These are phyloP conservation scores for Gossypium laxum DNA, from an alignment of 441 rosid genomes.

Conservation along the genomic window DNA sequence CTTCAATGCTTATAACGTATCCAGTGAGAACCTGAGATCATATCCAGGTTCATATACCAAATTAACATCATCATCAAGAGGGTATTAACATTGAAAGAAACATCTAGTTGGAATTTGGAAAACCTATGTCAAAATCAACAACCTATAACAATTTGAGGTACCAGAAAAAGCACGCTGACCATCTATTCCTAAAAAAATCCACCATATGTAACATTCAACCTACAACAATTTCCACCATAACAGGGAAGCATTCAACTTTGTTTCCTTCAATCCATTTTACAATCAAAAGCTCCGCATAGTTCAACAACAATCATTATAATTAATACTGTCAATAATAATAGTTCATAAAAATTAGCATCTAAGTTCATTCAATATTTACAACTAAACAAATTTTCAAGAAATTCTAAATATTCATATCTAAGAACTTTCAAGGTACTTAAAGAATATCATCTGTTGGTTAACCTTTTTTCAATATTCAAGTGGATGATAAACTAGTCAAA, in stretches of 20 bases:
- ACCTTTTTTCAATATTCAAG: not conserved
- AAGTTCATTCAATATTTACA: not conserved
- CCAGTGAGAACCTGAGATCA: conserved; percentile 58
- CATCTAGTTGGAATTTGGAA: not conserved
- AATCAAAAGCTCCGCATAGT: not conserved
- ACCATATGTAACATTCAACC: not conserved
- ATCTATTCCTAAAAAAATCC: not conserved
- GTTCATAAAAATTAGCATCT: not conserved
- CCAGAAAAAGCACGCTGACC: not conserved
- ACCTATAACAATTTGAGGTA: not conserved
- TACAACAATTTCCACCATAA: not conserved
- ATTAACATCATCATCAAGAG: not conserved
- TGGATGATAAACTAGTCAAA: not conserved
- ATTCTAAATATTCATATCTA: not conserved
- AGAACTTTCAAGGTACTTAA: not conserved
- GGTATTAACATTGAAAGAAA: not conserved
- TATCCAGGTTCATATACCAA: conserved; percentile 8
- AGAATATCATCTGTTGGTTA: not conserved
- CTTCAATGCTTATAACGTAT: conserved; percentile 79
- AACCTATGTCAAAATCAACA: not conserved
- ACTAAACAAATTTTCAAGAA: not conserved
- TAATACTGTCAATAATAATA: not conserved
- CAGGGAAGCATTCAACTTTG: not conserved
- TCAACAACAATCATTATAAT: not conserved
- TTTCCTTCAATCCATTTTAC: not conserved